Evolutionary conservation across 148 eudicot species (phyloP), one percentile per base, ranked within the genome.

Genomic region (Fagopyrum tataricum): DNA sequence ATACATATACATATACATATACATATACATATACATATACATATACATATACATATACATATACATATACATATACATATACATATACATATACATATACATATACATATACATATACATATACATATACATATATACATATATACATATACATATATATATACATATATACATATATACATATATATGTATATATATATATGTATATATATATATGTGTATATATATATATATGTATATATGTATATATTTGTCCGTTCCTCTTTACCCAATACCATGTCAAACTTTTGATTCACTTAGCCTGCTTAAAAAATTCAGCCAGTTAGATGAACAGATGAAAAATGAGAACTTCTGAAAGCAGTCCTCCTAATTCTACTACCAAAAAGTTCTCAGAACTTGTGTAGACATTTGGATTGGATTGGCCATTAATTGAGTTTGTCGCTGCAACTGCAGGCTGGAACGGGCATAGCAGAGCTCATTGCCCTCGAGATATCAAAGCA

Each of bases 401-500:
- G 6, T 52, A 17, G 21, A 15, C 17, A 17, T 17, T 52, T 61
- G n/a, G 10, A 46, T 46, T 2, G 49, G 49, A 8, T 10, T 61
- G 41, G 7, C 26, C 67, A 12, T 23, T 7, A 23, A 23, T 24
- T 12, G 41, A 64, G 43, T 64, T 64, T 64, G 69, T 39, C 39
- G 12, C 41, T 61, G n/a, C 67, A 26, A 61, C 9, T n/a, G 42
- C 39, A 70, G 72, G 72, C 72, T 20, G 52, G 72, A 46, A 70
- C 72, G 18, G 72, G 72, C 48, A 70, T 70, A 11, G 72, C 72
- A 43, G 72, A 96, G 72, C 99, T 96, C 75, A 96, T 96, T 72
- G 97, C 97, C 76, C 90, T 87, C 24, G 92, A 96, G 84, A 96
- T 96, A 74, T 92, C 99, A 73, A 96, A 96, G 82, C 99, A 96